These are phyloP conservation scores for Heliosperma pusillum DNA, from an alignment of 148 eudicot species.

Conservation along the genomic window DNA sequence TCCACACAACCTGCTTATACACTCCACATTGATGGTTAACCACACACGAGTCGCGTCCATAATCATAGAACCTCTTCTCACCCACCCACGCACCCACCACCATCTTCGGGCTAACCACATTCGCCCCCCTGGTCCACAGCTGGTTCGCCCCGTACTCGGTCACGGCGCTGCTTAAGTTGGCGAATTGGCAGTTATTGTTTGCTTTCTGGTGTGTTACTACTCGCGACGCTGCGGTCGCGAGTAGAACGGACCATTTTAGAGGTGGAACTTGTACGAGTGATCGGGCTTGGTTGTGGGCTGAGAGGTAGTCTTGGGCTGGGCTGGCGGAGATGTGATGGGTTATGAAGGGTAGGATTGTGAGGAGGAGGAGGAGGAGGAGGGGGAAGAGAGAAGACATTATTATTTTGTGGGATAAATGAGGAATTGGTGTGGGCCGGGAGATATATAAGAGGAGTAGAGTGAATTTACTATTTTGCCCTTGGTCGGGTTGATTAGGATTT, in stretches of 20 bases:
- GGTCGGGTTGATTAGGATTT: no score
- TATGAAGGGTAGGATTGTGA: background rate
- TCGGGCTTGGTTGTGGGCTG: slow-evolving; percentile 63
- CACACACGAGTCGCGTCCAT: slow-evolving; percentile 42
- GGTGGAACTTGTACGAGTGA: slow-evolving; percentile 53
- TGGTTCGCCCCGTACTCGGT: slow-evolving; percentile 67
- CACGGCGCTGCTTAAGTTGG: slow-evolving; percentile 36
- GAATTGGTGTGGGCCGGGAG: no score
- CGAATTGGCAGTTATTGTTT: slow-evolving; percentile 49
- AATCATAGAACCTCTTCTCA: slow-evolving; percentile 54
- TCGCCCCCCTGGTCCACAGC: slow-evolving; percentile 39
- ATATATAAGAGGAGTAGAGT: background rate
- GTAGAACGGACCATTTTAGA: slow-evolving; percentile 45
- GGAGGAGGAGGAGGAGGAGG: background rate
- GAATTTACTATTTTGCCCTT: no score
- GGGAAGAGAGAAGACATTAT: background rate
- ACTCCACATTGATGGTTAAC: slow-evolving; percentile 52
- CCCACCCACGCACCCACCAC: slow-evolving; percentile 68
- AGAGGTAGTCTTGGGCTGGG: slow-evolving; percentile 46
- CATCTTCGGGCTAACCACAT: slow-evolving; percentile 33
- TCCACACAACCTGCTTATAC: slow-evolving; percentile 87
- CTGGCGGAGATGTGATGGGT: no score
- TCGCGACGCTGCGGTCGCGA: slow-evolving; percentile 48
- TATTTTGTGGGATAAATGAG: background rate
- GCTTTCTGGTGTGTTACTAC: slow-evolving; percentile 50